Base-by-base conservation (phyloP, 2,329 filamentous ascomycete species). In the Gliomastix tumulicola region DNA sequence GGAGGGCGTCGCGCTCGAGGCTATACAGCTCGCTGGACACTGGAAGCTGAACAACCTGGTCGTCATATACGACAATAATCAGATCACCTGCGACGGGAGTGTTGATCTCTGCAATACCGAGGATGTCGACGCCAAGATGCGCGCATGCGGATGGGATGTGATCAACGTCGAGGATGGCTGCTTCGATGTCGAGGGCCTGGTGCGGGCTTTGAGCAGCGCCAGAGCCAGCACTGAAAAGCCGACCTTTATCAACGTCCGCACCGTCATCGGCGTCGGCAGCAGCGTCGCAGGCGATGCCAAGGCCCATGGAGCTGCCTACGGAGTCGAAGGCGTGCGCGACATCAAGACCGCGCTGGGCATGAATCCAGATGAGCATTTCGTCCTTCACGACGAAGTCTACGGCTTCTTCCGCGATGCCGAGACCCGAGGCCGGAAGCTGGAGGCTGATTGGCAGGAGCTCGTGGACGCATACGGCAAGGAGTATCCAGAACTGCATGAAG, bases 1-100 rank as follows among this genome's bases (percentile, higher is more conserved):
- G 44, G 75, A 79, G 49, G 75, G 74, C 20, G 72, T 79, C 1
- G 66, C 61, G 0, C 57, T 76, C 3, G 76, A 79, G 49, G 68
- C 75, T 0, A 67, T 79, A 33, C 66, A 66, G 5, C 63, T 76
- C 7, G 74, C 74, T 6, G 74, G 74, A 2, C 71, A 77, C 49
- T 63, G 66, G 50, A 64, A 62, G 43, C 58, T 79, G 10, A 68
- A 71, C 53, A 79, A 79, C 49, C 54, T 79, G 2, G 67, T 66
- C 5, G 53, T 79, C 20, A 69, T 77, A 32, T 79, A 79, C 44
- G 75, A 79, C 44, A 78, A 79, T 52, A 78, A 79, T 49, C 69
- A 75, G 45, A 59, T 79, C 33, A 77, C 73, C 6, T 78, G 74
- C 45, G 74, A 78, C 40, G 74, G 75, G 2, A 65, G 63, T 3